A percentile compares a stretch with the other conserved stretches of the same genome.
phyloP scores from a whole-genome alignment of 2,329 filamentous ascomycete species.

The Zasmidium angulare region DNA sequence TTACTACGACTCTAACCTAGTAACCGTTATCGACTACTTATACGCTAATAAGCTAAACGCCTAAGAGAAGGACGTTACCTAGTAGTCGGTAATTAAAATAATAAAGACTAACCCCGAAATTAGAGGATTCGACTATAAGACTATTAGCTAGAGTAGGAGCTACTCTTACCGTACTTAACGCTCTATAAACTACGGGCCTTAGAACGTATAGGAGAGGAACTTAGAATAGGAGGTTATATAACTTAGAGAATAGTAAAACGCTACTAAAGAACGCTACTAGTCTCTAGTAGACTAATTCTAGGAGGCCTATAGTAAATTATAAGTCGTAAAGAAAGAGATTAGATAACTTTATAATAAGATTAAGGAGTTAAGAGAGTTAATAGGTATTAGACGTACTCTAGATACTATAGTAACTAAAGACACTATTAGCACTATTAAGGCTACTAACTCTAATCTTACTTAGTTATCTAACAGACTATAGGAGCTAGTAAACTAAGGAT shows the following conservation, averaged over 20 bases:
- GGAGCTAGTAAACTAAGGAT: not conserved
- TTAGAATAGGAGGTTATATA: not conserved
- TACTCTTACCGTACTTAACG: not conserved
- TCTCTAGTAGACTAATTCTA: not conserved
- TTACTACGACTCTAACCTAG: not conserved
- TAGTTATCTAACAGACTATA: not conserved
- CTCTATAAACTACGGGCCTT: too few relatives aligned
- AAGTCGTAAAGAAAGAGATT: not conserved
- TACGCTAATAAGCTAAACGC: too few relatives aligned
- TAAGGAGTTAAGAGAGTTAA: not conserved
- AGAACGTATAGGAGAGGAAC: too few relatives aligned
- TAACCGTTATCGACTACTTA: not conserved
- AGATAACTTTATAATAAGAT: not conserved
- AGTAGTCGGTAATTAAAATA: not conserved
- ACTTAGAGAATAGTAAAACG: not conserved
- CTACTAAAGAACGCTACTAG: not conserved
- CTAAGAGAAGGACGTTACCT: not conserved
- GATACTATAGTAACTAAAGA: not conserved
- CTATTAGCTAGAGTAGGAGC: not conserved
- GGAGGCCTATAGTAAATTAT: not conserved
- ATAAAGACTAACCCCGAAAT: not conserved
- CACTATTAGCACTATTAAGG: not conserved
- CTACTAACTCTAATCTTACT: not conserved
- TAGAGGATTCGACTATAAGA: not conserved
- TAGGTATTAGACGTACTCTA: not conserved